Percentiles rank a stretch among this genome's conserved stretches.
Conservation (phyloP, 2,329 filamentous ascomycete species). For the Lachnellula arida region DNA sequence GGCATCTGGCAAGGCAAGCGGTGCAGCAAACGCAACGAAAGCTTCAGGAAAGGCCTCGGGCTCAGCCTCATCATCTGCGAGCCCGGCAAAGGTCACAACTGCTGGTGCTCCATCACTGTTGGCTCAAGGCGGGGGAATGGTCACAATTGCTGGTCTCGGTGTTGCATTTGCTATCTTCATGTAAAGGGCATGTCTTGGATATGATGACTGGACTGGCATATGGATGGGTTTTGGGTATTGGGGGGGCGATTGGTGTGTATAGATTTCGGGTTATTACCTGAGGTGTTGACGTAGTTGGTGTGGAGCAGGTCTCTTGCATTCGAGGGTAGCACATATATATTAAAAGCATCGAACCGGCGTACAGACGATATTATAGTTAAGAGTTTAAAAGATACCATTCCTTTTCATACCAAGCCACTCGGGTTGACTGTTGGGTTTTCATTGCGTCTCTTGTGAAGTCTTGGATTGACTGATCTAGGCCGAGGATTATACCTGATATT, state of each 20-base stretch:
- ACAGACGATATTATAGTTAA: neutral
- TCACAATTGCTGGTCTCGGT: conserved; percentile 28
- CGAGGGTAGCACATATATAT: neutral
- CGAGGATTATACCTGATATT: too few relatives aligned
- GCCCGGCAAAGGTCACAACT: conserved; percentile 11
- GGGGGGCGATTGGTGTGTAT: neutral
- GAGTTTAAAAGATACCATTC: neutral
- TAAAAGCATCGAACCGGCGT: neutral
- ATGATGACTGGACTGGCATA: neutral
- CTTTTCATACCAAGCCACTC: neutral
- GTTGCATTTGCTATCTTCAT: conserved; percentile 30
- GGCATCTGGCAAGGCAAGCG: conserved; percentile 6
- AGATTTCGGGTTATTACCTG: neutral
- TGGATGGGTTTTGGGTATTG: neutral
- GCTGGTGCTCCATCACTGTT: conserved; percentile 20
- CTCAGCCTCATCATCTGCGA: neutral
- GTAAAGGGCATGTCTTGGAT: conserved; percentile 13
- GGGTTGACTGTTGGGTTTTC: too few relatives aligned
- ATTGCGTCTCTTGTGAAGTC: too few relatives aligned
- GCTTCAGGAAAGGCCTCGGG: conserved; percentile 4
- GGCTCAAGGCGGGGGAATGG: conserved; percentile 25
- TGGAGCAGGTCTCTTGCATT: conserved; percentile 8
- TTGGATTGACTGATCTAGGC: too few relatives aligned
- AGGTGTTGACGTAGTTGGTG: neutral
- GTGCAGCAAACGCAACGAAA: neutral